Percentiles rank a stretch among this genome's conserved stretches.
Conservation (phyloP, 73 alveolate genomes). For the Tetrahymena elliotti region DNA sequence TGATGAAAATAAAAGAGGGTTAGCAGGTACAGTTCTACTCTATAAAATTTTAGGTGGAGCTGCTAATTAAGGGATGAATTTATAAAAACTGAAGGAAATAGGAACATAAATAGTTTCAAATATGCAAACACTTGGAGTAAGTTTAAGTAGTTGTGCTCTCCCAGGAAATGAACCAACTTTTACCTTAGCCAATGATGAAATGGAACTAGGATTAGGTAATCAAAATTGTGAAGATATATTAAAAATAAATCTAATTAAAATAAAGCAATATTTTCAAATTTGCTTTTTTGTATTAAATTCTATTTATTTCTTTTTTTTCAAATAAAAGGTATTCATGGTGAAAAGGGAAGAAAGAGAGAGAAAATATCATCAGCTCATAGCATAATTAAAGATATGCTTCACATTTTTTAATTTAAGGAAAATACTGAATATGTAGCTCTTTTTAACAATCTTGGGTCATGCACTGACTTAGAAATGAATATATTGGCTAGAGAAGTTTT, state of each 20-base stretch:
- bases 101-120: constrained; percentile 43
- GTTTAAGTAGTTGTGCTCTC: constrained; percentile 46
- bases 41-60: constrained; percentile 55
- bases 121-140: constrained; percentile 51
- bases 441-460: constrained; percentile 47
- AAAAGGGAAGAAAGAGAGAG: constrained; percentile 53
- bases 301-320: neutral
- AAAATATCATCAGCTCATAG: constrained; percentile 28
- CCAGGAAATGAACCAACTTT: constrained; percentile 39
- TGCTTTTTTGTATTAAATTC: neutral
- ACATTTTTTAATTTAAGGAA: constrained; percentile 28
- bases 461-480: constrained; percentile 50
- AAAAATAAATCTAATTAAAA: neutral
- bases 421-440: constrained; percentile 39
- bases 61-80: constrained; percentile 9
- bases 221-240: neutral
- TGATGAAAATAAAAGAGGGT: constrained; percentile 47
- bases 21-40: constrained; percentile 57
- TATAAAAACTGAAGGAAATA: constrained; percentile 34
- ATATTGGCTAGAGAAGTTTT: constrained; percentile 42
- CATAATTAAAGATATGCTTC: constrained; percentile 35
- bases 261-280: neutral
- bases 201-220: constrained; percentile 55
- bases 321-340: constrained; percentile 47
- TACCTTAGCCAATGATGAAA: constrained; percentile 38